These are phyloP conservation scores for Scedosporium apiospermum DNA, from an alignment of 2,329 filamentous ascomycete genomes.

Conservation along the genomic window DNA sequence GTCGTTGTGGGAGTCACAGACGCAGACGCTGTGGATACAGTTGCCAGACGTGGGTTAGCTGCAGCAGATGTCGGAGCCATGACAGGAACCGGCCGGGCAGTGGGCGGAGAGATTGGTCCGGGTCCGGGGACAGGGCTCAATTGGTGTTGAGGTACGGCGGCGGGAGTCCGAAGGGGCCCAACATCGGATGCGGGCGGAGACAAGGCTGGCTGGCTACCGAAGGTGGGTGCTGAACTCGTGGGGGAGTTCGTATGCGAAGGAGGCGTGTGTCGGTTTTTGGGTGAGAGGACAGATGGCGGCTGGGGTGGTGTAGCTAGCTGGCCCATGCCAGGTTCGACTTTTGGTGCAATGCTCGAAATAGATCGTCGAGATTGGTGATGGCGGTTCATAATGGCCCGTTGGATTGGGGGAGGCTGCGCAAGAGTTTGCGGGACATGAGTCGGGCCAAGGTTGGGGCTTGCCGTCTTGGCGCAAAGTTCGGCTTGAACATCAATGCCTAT, in stretches of 20 bases:
- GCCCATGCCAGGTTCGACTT: slow-evolving; percentile 48
- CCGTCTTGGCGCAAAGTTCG: slow-evolving; percentile 86
- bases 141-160: slow-evolving; percentile 1
- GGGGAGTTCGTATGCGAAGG: slow-evolving; percentile 62
- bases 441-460: slow-evolving; percentile 68
- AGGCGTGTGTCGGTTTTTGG: slow-evolving; percentile 72
- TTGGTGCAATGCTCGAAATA: slow-evolving; percentile 65
- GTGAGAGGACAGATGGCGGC: slow-evolving; percentile 46
- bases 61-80: slow-evolving; percentile 4
- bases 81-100: not conserved
- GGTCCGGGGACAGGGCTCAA: slow-evolving; percentile 1
- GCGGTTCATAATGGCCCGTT: slow-evolving; percentile 71
- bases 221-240: slow-evolving; percentile 35
- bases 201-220: slow-evolving; percentile 26
- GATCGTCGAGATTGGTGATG: slow-evolving; percentile 68
- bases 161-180: slow-evolving; percentile 29
- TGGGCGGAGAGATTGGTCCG: not conserved
- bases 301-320: slow-evolving; percentile 36
- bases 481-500: slow-evolving; percentile 93
- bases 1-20: slow-evolving; percentile 11
- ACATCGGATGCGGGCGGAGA: slow-evolving; percentile 40
- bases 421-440: slow-evolving; percentile 59
- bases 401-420: slow-evolving; percentile 66
- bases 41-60: not conserved
- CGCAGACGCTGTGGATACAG: not conserved